These are phyloP conservation scores for Aspergillus pseudoviridinutans DNA, from an alignment of 2,329 filamentous ascomycete species.

Conservation along the genomic window DNA sequence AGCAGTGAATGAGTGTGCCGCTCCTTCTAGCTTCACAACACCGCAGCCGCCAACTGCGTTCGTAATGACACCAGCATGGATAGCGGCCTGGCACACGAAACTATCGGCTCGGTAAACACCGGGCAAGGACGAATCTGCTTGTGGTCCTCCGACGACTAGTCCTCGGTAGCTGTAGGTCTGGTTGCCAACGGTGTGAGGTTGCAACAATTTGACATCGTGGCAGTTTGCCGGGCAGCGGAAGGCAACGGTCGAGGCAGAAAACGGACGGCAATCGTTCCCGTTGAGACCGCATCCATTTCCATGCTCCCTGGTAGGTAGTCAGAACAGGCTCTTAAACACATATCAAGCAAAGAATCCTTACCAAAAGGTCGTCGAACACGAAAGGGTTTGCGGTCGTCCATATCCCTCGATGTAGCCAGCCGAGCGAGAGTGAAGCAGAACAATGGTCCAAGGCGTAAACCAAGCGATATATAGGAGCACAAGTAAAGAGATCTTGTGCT, in stretches of 20 bases:
- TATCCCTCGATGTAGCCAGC: constrained; percentile 48
- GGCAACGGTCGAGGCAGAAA: constrained; percentile 48
- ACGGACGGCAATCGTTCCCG: constrained; percentile 54
- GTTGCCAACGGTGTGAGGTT: constrained; percentile 51
- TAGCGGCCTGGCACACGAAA: constrained; percentile 78
- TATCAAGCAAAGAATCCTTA: constrained; percentile 15
- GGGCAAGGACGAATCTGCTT: constrained; percentile 30
- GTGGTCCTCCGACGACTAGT: constrained; percentile 50
- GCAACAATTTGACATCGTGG: constrained; percentile 42
- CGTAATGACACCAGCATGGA: constrained; percentile 75
- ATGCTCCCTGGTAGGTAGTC: constrained; percentile 26
- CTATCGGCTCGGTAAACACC: constrained; percentile 83
- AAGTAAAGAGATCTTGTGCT: constrained; percentile 43
- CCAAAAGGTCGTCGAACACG: constrained; percentile 47
- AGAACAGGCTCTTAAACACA: not conserved
- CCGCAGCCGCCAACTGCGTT: constrained; percentile 74
- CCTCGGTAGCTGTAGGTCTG: constrained; percentile 49
- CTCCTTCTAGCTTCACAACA: constrained; percentile 69
- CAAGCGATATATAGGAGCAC: constrained; percentile 42
- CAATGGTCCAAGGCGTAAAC: constrained; percentile 46
- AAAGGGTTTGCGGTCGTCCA: constrained; percentile 43
- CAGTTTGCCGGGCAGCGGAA: constrained; percentile 58
- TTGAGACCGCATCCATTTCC: constrained; percentile 51
- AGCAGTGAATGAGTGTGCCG: constrained; percentile 59
- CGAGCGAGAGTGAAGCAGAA: constrained; percentile 44